Evolutionary conservation across 768 basidiomycete genomes (phyloP), one percentile per base, ranked within the genome.

Genomic region (Hortiboletus flavorubellus): DNA sequence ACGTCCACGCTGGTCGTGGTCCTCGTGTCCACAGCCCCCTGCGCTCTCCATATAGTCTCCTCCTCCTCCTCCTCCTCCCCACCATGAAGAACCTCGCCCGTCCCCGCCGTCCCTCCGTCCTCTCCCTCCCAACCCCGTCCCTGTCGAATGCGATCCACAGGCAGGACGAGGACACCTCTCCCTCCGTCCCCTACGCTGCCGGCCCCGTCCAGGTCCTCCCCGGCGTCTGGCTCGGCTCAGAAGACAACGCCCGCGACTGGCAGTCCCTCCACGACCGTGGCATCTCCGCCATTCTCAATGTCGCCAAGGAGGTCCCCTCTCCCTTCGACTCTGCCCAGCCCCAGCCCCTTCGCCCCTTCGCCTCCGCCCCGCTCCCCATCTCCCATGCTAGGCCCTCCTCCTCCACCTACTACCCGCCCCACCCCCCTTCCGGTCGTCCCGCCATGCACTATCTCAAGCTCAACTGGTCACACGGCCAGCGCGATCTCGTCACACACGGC

Each of bases 381-480:
- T 54, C 60, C 14, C 69, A 73, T 33, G 49, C 73, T 4, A 26
- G 57, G 8, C 66, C 73, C 30, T 46, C 73, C 11, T 71, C 79
- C 23, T 68, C 81, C 12, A 83, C 84, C 23, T 88, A 84, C 68
- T 82, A 85, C 63, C 83, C 86, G 12, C 77, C 90, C 2, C 82
- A 91, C 69, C 65, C 81, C 9, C 73, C 80, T 35, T 84, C 76
- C 46, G 91, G 89, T 51, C 80, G 90, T 60, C 91, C 92, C 0
- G 78, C 78, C 16, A 83, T 93, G 80, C 84, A 92, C 70, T 94
- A 95, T 68, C 86, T 93, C 72, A 93, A 92, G 70, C 81, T 95
- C 29, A 80, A 81, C 49, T 96, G 93, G 94, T 93, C 91, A 23
- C 93, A 96, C 67, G 93, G 93, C n/a, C 91, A 95, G 72, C 80